Conservation (phyloP, 306 rosid genomes). For the Myrica gale region DNA sequence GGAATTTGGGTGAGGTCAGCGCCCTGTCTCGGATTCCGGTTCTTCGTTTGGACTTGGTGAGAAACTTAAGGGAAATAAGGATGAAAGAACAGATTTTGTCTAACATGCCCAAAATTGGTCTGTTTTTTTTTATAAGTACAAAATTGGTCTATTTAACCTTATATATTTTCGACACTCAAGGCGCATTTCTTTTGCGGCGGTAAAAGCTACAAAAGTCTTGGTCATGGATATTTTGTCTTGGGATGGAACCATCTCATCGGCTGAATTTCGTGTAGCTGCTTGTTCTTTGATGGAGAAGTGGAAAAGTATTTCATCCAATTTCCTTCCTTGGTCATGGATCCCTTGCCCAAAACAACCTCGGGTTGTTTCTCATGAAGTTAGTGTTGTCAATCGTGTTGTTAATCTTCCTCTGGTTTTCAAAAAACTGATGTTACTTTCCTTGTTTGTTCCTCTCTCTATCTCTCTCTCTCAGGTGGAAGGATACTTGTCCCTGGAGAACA, state of each 20-base stretch:
- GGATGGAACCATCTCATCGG: conserved; percentile 62
- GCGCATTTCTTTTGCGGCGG: neutral
- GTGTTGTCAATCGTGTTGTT: neutral
- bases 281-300: conserved; percentile 51
- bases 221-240: conserved; percentile 30
- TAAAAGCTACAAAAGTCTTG: conserved; percentile 29
- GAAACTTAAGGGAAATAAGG: neutral
- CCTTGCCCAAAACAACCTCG: conserved; percentile 37
- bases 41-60: neutral
- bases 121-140: too few relatives aligned
- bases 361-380: conserved; percentile 39
- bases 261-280: conserved; percentile 57
- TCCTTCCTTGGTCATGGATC: conserved; percentile 74
- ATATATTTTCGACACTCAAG: neutral
- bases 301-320: conserved; percentile 44
- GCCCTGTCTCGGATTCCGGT: neutral
- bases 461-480: conserved; percentile 42
- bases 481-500: conserved; percentile 65
- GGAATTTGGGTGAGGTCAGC: neutral
- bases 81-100: too few relatives aligned
- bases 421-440: neutral
- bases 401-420: neutral
- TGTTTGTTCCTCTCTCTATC: neutral
- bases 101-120: too few relatives aligned
- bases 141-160: neutral